A percentile compares a stretch with the other conserved stretches of the same genome.
These are phyloP conservation scores for Neurospora sp. DNA, from an alignment of 495 filamentous ascomycete species.

Conservation along the genomic window DNA sequence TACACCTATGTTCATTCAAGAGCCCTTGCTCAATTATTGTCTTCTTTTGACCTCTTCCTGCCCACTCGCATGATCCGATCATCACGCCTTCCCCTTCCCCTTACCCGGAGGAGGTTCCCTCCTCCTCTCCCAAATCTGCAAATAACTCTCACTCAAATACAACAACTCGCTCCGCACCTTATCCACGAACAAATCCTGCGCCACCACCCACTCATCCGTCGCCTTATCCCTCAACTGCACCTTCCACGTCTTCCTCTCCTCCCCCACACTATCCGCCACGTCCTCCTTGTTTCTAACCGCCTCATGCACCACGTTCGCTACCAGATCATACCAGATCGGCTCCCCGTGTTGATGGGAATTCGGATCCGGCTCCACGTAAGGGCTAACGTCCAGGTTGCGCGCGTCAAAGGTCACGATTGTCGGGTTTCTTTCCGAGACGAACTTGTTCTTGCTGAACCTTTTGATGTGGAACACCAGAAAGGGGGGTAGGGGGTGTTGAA, in stretches of 20 bases:
- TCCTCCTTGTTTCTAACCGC: conserved; percentile 67
- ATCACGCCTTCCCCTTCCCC: conserved; percentile 18
- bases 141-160: conserved; percentile 84
- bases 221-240: conserved; percentile 52
- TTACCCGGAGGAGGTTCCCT: conserved; percentile 29
- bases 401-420: conserved; percentile 95
- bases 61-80: not conserved
- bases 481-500: conserved; percentile 86
- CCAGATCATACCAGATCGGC: conserved; percentile 91
- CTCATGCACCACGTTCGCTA: conserved; percentile 92
- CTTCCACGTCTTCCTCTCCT: conserved; percentile 77
- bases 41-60: not conserved
- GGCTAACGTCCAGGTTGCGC: conserved; percentile 72
- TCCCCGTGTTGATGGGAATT: conserved; percentile 51
- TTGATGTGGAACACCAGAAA: conserved; percentile 95
- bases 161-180: conserved; percentile 74
- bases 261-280: conserved; percentile 61
- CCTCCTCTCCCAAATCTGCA: conserved; percentile 95
- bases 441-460: conserved; percentile 91
- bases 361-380: conserved; percentile 58
- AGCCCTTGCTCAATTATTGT: not conserved
- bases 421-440: conserved; percentile 89
- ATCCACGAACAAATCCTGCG: conserved; percentile 92
- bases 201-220: conserved; percentile 77
- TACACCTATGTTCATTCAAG: not conserved